Evolutionary conservation across 768 basidiomycete genomes (phyloP).

Genomic region (Macrocybe gigantea): DNA sequence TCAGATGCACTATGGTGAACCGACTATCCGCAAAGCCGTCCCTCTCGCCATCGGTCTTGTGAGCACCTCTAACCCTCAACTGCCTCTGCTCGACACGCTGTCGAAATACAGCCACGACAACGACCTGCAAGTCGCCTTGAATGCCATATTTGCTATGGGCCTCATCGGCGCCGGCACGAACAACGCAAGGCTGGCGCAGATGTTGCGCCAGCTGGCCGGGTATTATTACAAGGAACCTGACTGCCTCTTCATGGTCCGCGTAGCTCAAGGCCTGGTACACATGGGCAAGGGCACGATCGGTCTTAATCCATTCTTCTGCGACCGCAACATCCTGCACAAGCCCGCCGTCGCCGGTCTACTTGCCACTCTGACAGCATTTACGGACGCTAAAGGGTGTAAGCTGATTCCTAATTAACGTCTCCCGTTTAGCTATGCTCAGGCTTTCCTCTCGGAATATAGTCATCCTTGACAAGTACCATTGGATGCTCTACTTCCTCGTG

Average conservation of each 20-base stretch:
- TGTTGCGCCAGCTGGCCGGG: slow-evolving; percentile 94
- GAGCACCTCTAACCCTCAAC: slow-evolving; percentile 92
- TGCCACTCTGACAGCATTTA: slow-evolving; percentile 86
- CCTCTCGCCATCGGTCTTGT: slow-evolving; percentile 94
- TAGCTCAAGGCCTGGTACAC: slow-evolving; percentile 95
- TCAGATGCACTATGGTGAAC: slow-evolving; percentile 99
- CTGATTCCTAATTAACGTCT: slow-evolving; percentile 14
- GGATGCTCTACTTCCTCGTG: slow-evolving; percentile 97
- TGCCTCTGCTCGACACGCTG: slow-evolving; percentile 91
- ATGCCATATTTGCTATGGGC: slow-evolving; percentile 99
- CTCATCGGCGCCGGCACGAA: slow-evolving; percentile 98
- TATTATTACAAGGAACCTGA: slow-evolving; percentile 98
- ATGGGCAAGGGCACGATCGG: slow-evolving; percentile 99
- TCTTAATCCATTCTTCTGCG: slow-evolving; percentile 94
- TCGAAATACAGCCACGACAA: slow-evolving; percentile 99
- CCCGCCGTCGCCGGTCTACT: slow-evolving; percentile 87
- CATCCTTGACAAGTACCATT: slow-evolving; percentile 91
- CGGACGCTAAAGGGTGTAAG: slow-evolving; percentile 90
- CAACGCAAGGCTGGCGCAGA: slow-evolving; percentile 94
- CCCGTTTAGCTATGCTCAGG: background rate
- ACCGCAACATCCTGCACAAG: slow-evolving; percentile 84
- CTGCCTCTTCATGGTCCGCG: slow-evolving; percentile 91
- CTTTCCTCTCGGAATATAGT: slow-evolving; percentile 41
- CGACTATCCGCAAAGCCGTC: slow-evolving; percentile 84
- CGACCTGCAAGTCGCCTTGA: slow-evolving; percentile 92